A percentile compares a stretch with the other conserved stretches of the same genome.
Evolutionary conservation across 805 yeast species (phyloP).

Genomic region (Nakazawaea wickerhamii): DNA sequence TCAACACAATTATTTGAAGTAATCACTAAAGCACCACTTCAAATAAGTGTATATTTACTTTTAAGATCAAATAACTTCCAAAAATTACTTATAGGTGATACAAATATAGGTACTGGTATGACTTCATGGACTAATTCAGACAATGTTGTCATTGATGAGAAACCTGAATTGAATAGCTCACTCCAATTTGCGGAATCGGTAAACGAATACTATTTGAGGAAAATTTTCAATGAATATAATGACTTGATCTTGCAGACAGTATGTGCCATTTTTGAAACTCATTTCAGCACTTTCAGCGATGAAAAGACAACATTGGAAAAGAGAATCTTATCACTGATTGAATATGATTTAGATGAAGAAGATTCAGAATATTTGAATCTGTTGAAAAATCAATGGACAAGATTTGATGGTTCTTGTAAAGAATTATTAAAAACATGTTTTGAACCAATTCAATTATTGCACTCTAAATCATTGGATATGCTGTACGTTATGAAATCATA

Average conservation of each 20-base stretch:
- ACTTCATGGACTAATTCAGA: slow-evolving; percentile 30
- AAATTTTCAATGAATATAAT: slow-evolving; percentile 44
- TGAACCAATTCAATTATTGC: slow-evolving; percentile 52
- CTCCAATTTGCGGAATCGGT: slow-evolving; percentile 14
- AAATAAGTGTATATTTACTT: slow-evolving; percentile 3
- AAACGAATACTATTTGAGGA: slow-evolving; percentile 35
- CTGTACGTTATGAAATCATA: slow-evolving; percentile 30
- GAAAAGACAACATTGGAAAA: not conserved
- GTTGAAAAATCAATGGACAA: slow-evolving; percentile 54
- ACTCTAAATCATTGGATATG: slow-evolving; percentile 28
- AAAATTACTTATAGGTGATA: slow-evolving; percentile 7
- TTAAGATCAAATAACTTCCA: slow-evolving; percentile 8
- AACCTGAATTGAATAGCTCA: not conserved
- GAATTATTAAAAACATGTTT: slow-evolving; percentile 58
- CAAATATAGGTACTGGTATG: slow-evolving; percentile 29
- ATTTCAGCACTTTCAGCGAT: slow-evolving; percentile 24
- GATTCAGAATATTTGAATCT: slow-evolving; percentile 31
- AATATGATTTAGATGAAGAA: slow-evolving; percentile 19
- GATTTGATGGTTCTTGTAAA: slow-evolving; percentile 64
- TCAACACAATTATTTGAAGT: slow-evolving; percentile 4
- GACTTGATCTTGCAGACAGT: slow-evolving; percentile 46
- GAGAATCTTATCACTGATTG: slow-evolving; percentile 12
- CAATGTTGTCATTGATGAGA: slow-evolving; percentile 26
- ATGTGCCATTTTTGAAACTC: slow-evolving; percentile 42
- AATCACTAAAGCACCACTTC: not conserved